A percentile compares a stretch with the other conserved stretches of the same genome.
These are phyloP conservation scores for Pyrrhoderma noxium DNA, from an alignment of 1,284 basidiomycete species.

Conservation along the genomic window DNA sequence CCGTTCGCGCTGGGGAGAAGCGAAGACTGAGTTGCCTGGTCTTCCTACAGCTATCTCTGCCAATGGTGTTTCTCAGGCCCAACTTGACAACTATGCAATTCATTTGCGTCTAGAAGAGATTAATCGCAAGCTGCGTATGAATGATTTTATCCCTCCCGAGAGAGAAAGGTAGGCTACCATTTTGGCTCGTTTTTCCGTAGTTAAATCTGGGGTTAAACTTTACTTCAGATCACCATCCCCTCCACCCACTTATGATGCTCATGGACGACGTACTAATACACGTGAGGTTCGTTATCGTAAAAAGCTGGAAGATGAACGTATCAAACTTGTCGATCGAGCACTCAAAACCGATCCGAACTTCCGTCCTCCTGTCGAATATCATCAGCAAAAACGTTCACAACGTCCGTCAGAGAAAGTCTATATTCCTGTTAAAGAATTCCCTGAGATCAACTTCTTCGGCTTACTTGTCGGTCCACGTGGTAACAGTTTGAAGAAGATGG, in stretches of 20 bases:
- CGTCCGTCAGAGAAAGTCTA: slow-evolving; percentile 97
- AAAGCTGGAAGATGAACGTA: slow-evolving; percentile 96
- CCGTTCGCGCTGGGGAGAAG: slow-evolving; percentile 92
- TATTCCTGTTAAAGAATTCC: slow-evolving; percentile 98
- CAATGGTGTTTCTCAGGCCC: slow-evolving; percentile 82
- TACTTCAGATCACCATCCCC: slow-evolving; percentile 81
- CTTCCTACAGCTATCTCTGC: slow-evolving; percentile 90
- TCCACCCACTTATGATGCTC: slow-evolving; percentile 93
- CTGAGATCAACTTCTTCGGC: slow-evolving; percentile 99
- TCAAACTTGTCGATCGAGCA: slow-evolving; percentile 87
- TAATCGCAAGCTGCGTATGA: slow-evolving; percentile 86
- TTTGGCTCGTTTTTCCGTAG: not conserved
- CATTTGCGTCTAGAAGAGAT: slow-evolving; percentile 96
- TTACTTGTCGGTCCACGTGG: slow-evolving; percentile 96
- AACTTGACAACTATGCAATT: slow-evolving; percentile 94
- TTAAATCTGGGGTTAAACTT: slow-evolving; percentile 7
- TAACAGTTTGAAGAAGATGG: slow-evolving; percentile 99
- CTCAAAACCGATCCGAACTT: slow-evolving; percentile 98
- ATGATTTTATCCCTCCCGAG: slow-evolving; percentile 95
- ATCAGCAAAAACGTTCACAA: slow-evolving; percentile 87
- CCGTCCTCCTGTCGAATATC: slow-evolving; percentile 92
- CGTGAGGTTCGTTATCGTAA: slow-evolving; percentile 97
- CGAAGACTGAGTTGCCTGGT: slow-evolving; percentile 81
- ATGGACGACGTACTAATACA: slow-evolving; percentile 96
- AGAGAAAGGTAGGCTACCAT: slow-evolving; percentile 65